Conservation (phyloP, 2,329 filamentous ascomycete species). For the Aspergillus sp. region DNA sequence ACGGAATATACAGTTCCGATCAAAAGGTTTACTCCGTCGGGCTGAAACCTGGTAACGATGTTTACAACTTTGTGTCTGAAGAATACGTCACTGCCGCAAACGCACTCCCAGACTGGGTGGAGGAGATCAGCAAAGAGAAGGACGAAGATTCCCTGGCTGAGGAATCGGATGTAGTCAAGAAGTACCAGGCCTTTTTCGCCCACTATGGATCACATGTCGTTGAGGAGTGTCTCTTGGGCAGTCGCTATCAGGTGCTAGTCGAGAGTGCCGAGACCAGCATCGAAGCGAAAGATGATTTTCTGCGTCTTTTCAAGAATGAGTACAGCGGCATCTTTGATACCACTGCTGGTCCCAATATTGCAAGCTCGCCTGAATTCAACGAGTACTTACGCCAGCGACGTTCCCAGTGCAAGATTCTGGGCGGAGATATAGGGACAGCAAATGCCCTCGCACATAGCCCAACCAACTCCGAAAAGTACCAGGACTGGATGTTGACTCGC, state of each 20-base stretch:
- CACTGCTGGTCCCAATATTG: not conserved
- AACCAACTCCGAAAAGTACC: not conserved
- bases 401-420: not conserved
- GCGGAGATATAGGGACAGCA: not conserved
- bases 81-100: not conserved
- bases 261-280: not conserved
- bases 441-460: not conserved
- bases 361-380: not conserved
- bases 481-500: not conserved
- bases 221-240: not conserved
- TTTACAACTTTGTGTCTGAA: not conserved
- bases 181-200: not conserved
- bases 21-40: not conserved
- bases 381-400: not conserved
- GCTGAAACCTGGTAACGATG: not conserved
- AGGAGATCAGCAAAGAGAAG: not conserved
- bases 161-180: not conserved
- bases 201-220: not conserved
- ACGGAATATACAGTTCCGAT: not conserved
- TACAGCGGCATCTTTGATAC: not conserved
- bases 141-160: not conserved
- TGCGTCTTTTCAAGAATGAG: not conserved
- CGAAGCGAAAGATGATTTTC: not conserved
- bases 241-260: not conserved
- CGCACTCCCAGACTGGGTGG: not conserved